These are phyloP conservation scores for Trichoderma erinaceum DNA, from an alignment of 495 filamentous ascomycete species.

Conservation along the genomic window DNA sequence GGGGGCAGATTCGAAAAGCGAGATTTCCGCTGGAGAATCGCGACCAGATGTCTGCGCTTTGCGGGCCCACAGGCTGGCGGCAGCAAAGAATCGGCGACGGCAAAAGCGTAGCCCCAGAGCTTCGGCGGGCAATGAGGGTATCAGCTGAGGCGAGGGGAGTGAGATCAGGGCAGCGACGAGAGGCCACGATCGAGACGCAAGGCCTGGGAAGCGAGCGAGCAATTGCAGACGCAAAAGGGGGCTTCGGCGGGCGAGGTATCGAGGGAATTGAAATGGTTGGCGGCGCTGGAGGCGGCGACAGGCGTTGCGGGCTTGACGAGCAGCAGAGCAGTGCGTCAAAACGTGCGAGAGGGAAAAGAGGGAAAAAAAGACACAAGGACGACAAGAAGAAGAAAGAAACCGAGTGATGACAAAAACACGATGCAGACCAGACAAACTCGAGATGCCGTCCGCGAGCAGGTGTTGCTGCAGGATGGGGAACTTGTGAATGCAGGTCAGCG, in stretches of 20 bases:
- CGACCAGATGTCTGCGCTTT: neutral
- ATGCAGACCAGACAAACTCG: neutral
- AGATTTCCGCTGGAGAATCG: neutral
- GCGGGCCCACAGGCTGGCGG: conserved; percentile 3
- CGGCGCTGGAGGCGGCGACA: neutral
- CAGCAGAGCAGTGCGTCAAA: neutral
- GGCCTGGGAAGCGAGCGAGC: conserved; percentile 1
- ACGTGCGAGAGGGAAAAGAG: neutral
- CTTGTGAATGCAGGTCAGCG: conserved; percentile 13
- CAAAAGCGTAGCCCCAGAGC: neutral
- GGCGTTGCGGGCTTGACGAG: neutral
- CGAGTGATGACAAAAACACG: neutral
- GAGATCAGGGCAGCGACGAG: neutral
- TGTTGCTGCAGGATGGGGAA: conserved; percentile 13
- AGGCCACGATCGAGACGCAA: neutral
- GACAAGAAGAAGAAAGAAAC: neutral
- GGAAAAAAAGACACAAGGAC: neutral
- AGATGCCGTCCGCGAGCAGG: conserved; percentile 9
- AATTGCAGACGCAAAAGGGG: conserved; percentile 8
- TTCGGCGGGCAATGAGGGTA: neutral
- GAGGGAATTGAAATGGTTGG: neutral
- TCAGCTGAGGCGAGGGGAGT: neutral
- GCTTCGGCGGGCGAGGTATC: neutral
- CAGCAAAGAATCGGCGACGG: conserved; percentile 8
- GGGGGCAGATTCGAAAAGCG: neutral